Evolutionary conservation across 202 grass and related monocot species (phyloP).

Genomic region (Zoysia matrella): DNA sequence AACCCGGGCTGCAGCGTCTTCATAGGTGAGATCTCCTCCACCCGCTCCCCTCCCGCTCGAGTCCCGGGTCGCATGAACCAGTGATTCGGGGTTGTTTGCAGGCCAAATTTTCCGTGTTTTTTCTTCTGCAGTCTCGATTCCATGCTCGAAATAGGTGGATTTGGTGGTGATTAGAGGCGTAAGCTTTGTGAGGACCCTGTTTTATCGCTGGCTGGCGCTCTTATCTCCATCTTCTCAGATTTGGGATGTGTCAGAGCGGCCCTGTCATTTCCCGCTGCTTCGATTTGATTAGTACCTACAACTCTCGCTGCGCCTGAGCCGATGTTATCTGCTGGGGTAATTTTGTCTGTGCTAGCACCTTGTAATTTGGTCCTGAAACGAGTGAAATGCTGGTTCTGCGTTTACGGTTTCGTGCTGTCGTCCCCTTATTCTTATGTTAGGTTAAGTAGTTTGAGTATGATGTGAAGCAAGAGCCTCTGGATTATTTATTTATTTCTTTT

Average conservation of each 20-base stretch:
- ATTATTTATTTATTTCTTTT: background rate
- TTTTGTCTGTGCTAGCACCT: background rate
- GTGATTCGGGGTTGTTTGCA: background rate
- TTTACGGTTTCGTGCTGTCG: background rate
- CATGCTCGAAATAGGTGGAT: background rate
- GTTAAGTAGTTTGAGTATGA: background rate
- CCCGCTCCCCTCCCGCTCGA: background rate
- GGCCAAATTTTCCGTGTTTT: no score
- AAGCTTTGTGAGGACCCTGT: background rate
- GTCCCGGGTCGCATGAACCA: background rate
- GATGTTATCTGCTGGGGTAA: background rate
- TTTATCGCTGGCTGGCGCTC: background rate
- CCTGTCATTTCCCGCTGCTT: background rate
- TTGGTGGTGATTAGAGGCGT: background rate
- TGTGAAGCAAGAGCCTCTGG: background rate
- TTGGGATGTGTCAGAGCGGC: background rate
- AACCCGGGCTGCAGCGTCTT: constrained; percentile 63
- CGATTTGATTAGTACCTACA: background rate
- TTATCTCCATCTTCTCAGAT: background rate
- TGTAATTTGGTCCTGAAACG: background rate
- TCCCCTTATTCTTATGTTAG: background rate
- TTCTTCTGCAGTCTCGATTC: background rate
- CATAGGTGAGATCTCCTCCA: constrained; percentile 60
- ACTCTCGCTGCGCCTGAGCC: background rate
- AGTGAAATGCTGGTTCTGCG: background rate